phyloP scores from a whole-genome alignment of 352 stramenopile genomes.

The Pythium dissotocum region DNA sequence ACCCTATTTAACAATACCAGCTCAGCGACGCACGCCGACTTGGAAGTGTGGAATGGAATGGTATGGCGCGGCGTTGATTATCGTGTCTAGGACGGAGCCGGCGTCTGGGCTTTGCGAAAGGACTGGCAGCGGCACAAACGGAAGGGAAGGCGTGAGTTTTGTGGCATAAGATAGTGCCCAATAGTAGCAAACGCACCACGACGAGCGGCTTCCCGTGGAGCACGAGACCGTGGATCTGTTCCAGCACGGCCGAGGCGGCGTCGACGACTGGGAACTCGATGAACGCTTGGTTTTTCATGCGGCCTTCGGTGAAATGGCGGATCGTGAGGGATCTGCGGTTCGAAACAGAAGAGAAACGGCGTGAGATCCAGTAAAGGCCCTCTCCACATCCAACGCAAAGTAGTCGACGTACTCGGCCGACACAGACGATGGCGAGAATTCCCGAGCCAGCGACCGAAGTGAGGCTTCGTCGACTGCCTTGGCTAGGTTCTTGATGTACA shows the following conservation, averaged over 20 bases:
- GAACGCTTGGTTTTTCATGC: conserved; percentile 89
- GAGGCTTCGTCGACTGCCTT: conserved; percentile 38
- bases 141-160: too few relatives aligned
- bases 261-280: conserved; percentile 60
- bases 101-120: conserved; percentile 10
- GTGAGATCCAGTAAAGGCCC: too few relatives aligned
- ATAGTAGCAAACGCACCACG: conserved; percentile 53
- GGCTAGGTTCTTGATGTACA: conserved; percentile 87
- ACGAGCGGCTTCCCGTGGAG: conserved; percentile 79
- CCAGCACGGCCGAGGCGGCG: conserved; percentile 49
- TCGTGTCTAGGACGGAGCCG: neutral
- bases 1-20: conserved; percentile 1
- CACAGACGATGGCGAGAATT: conserved; percentile 3
- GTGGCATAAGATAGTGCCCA: too few relatives aligned
- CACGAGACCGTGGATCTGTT: conserved; percentile 67
- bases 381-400: too few relatives aligned
- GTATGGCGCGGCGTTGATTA: neutral
- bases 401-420: conserved; percentile 29
- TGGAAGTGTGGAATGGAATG: neutral
- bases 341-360: neutral
- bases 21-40: neutral
- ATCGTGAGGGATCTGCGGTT: conserved; percentile 45
- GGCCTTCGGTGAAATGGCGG: conserved; percentile 72
- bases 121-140: neutral
- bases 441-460: conserved; percentile 8